Conservation (phyloP, 352 stramenopile genomes). For the Globisporangium barbulae region DNA sequence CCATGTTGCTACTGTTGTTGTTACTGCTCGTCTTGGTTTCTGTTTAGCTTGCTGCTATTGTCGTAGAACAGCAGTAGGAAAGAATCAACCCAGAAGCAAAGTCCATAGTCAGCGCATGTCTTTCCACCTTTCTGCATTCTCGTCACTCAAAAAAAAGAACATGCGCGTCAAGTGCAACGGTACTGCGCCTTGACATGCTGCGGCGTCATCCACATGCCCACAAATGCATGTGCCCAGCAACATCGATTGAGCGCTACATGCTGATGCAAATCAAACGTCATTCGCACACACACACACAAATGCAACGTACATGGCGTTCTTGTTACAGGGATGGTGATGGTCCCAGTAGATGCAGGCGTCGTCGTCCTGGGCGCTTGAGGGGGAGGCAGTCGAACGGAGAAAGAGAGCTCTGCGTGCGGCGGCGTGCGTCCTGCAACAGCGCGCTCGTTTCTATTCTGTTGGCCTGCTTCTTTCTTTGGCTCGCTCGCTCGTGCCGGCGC, state of each 20-base stretch:
- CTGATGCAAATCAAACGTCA: too few species aligned
- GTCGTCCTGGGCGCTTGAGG: not conserved
- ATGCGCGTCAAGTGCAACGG: not conserved
- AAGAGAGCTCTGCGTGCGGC: not conserved
- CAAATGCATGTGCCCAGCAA: too few species aligned
- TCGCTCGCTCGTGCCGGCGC: not conserved
- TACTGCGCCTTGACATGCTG: not conserved
- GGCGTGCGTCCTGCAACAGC: not conserved
- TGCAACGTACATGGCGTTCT: not conserved
- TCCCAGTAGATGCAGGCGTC: not conserved
- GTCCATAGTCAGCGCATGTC: not conserved
- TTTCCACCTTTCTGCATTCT: not conserved
- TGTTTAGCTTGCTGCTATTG: not conserved
- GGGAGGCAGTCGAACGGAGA: not conserved
- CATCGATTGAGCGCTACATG: too few species aligned
- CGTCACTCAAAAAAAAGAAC: not conserved
- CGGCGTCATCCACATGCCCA: too few species aligned
- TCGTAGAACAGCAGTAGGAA: not conserved
- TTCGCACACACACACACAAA: too few species aligned
- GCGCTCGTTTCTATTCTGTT: constrained; percentile 10
- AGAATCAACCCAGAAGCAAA: not conserved
- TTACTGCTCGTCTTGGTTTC: not conserved
- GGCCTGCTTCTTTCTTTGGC: not conserved
- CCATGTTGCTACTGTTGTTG: constrained; percentile 24
- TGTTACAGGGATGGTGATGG: not conserved